Conservation (phyloP, 73 alveolate genomes). For the Paramecium pentaurelia region DNA sequence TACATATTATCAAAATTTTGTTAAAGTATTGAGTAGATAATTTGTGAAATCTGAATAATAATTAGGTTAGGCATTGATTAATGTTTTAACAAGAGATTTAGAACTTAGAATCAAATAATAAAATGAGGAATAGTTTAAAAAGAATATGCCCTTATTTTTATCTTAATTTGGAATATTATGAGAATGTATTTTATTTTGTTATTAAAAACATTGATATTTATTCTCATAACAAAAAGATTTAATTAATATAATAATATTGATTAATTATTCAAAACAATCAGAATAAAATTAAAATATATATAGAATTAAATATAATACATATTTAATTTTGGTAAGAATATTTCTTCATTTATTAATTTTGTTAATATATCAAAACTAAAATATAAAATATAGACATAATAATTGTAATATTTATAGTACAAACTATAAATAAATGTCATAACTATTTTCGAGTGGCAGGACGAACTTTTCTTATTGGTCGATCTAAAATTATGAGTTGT, state of each 20-base stretch:
- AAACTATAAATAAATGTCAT: not conserved
- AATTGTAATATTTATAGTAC: not conserved
- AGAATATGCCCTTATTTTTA: not conserved
- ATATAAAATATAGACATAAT: not conserved
- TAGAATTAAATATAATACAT: too few relatives aligned
- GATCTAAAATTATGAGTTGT: not conserved
- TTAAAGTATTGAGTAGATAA: slow-evolving; percentile 6
- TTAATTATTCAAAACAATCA: too few relatives aligned
- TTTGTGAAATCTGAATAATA: not conserved
- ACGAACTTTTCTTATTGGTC: not conserved
- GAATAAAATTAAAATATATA: too few relatives aligned
- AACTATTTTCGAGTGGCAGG: not conserved
- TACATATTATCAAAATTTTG: not conserved
- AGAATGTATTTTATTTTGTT: not conserved
- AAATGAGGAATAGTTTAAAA: not conserved
- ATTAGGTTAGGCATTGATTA: not conserved
- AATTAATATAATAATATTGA: too few relatives aligned
- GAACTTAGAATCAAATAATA: not conserved
- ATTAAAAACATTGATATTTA: not conserved
- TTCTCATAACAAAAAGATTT: not conserved
- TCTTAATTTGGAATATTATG: not conserved
- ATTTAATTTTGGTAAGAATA: not conserved
- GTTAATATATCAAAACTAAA: not conserved
- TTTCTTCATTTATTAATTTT: not conserved
- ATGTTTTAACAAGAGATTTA: not conserved